These are phyloP conservation scores for Rhizopus microsporus DNA, from an alignment of 371 early-diverging fungal species.

Conservation along the genomic window DNA sequence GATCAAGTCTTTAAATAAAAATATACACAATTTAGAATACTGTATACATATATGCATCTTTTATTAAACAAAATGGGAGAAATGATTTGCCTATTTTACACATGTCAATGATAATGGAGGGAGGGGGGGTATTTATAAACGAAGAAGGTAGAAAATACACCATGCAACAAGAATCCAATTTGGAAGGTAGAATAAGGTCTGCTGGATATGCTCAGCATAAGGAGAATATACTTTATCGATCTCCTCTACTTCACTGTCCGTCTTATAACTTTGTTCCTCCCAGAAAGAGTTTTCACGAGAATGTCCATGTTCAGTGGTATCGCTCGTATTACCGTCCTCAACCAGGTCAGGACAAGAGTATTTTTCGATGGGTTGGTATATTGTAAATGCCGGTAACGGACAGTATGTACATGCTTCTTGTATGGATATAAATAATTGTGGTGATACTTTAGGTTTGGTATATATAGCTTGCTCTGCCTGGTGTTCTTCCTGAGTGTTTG, in stretches of 20 bases:
- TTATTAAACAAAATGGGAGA: background rate
- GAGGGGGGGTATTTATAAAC: background rate
- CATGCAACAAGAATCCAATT: background rate
- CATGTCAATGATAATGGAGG: background rate
- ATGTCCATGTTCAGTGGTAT: background rate
- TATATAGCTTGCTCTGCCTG: background rate
- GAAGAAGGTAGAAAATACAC: background rate
- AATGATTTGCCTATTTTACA: background rate
- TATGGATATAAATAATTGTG: background rate
- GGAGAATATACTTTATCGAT: background rate
- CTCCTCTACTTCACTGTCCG: slow-evolving; percentile 2
- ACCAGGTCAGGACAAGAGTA: background rate
- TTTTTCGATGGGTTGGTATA: background rate
- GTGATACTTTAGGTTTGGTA: background rate
- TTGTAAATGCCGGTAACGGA: background rate
- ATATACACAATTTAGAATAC: no score
- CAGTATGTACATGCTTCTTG: background rate
- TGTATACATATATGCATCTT: background rate
- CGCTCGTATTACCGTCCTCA: background rate
- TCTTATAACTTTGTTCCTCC: background rate
- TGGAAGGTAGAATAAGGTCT: background rate
- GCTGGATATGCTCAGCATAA: background rate
- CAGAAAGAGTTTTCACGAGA: background rate
- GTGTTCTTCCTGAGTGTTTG: background rate
- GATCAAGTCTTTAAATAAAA: slow-evolving; percentile 21